A percentile compares a stretch with the other conserved stretches of the same genome.
Evolutionary conservation across 768 basidiomycete genomes (phyloP).

Genomic region (Boletus rubescentipes): DNA sequence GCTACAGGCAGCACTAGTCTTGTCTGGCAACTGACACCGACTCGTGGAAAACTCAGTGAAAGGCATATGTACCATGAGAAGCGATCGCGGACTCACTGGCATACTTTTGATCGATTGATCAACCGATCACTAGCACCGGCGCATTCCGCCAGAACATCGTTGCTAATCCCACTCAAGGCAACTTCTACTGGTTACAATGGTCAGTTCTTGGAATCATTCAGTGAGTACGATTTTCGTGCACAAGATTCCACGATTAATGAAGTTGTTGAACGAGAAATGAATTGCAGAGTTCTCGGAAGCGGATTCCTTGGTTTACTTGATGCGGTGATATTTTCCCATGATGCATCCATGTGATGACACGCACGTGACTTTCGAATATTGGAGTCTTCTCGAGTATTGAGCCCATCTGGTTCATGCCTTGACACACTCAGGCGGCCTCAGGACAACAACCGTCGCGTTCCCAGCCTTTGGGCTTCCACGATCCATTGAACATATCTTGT

Average conservation of each 20-base stretch:
- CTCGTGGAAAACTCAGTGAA: background rate
- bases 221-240: no score
- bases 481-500: constrained; percentile 20
- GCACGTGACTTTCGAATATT: constrained; percentile 26
- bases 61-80: no score
- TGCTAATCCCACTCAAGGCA: background rate
- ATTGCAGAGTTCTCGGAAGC: background rate
- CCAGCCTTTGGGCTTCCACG: constrained; percentile 8
- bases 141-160: background rate
- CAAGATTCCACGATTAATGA: no score
- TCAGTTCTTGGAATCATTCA: background rate
- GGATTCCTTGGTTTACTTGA: background rate
- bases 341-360: constrained; percentile 4
- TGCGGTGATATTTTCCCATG: constrained; percentile 14
- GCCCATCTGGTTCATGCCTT: constrained; percentile 22
- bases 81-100: background rate
- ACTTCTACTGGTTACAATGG: no score
- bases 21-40: background rate
- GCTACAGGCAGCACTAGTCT: background rate
- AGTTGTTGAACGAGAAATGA: no score
- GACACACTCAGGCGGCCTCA: constrained; percentile 13
- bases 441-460: constrained; percentile 9
- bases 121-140: background rate
- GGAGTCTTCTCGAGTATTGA: constrained; percentile 13
- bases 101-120: constrained; percentile 2